phyloP scores from a whole-genome alignment of 306 rosid genomes.

The Carpinus viminea region DNA sequence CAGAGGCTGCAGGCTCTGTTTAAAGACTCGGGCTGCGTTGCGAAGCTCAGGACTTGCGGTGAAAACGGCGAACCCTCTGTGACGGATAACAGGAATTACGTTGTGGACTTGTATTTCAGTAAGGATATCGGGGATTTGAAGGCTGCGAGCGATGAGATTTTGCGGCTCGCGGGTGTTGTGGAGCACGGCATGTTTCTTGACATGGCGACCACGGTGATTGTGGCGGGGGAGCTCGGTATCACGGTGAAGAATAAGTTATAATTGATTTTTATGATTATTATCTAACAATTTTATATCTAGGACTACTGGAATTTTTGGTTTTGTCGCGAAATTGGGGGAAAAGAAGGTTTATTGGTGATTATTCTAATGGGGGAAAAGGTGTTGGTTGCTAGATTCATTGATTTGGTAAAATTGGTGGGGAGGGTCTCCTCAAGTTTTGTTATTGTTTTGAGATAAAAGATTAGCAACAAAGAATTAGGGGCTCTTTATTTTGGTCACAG shows the following conservation, averaged over 20 bases:
- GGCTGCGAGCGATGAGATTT: slow-evolving; percentile 68
- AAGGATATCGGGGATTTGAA: slow-evolving; percentile 74
- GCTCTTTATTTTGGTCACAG: slow-evolving; percentile 18
- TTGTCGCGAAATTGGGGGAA: slow-evolving; percentile 15
- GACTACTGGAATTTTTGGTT: slow-evolving; percentile 17
- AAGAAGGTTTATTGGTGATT: slow-evolving; percentile 8
- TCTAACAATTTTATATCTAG: slow-evolving; percentile 35
- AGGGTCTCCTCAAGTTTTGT: slow-evolving; percentile 29
- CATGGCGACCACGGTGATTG: slow-evolving; percentile 85
- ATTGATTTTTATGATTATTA: background rate
- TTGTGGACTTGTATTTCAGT: slow-evolving; percentile 71
- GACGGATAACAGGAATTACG: slow-evolving; percentile 72
- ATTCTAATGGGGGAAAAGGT: slow-evolving; percentile 18
- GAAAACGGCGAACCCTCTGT: slow-evolving; percentile 54
- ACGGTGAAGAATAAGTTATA: slow-evolving; percentile 54
- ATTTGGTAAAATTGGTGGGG: slow-evolving; percentile 20
- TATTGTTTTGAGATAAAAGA: slow-evolving; percentile 23
- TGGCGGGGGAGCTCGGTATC: slow-evolving; percentile 81
- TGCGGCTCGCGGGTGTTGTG: slow-evolving; percentile 77
- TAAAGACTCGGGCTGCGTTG: slow-evolving; percentile 59
- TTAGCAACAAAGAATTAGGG: slow-evolving; percentile 9
- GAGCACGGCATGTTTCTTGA: slow-evolving; percentile 92
- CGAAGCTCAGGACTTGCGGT: slow-evolving; percentile 54
- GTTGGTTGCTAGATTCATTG: slow-evolving; percentile 15
- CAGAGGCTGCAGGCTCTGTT: slow-evolving; percentile 50